phyloP scores from a whole-genome alignment of 2,329 filamentous ascomycete species.

The Mollisiaceae sp. region DNA sequence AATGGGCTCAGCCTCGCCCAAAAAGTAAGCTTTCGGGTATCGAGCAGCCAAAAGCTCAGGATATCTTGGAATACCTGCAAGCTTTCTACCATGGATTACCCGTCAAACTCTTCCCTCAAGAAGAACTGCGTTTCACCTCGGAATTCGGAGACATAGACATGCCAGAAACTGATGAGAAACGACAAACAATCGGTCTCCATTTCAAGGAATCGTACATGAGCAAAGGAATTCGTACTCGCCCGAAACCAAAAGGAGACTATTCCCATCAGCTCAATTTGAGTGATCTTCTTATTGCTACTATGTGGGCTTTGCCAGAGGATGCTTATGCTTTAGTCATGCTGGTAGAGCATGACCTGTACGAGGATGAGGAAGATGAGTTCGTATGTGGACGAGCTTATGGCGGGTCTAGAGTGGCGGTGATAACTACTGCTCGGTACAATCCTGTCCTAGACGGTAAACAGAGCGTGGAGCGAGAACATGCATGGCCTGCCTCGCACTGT shows the following conservation, averaged over 20 bases:
- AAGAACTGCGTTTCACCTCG: constrained; percentile 26
- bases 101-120: constrained; percentile 31
- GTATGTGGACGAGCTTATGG: constrained; percentile 71
- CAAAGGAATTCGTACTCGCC: constrained; percentile 34
- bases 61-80: constrained; percentile 34
- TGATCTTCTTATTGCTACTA: constrained; percentile 37
- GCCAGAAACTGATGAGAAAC: not conserved
- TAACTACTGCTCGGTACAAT: constrained; percentile 66
- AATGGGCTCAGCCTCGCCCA: constrained; percentile 18
- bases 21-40: not conserved
- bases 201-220: constrained; percentile 10
- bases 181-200: constrained; percentile 15
- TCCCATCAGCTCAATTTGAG: constrained; percentile 37
- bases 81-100: constrained; percentile 38
- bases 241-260: constrained; percentile 31
- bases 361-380: constrained; percentile 64
- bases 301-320: constrained; percentile 35
- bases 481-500: constrained; percentile 71
- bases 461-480: constrained; percentile 49
- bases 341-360: constrained; percentile 39
- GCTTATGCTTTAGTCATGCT: constrained; percentile 38
- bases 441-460: constrained; percentile 52
- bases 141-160: constrained; percentile 19
- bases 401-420: constrained; percentile 63
- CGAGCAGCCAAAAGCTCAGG: constrained; percentile 19